Conservation (phyloP, 805 yeast species). For the Isabelozyma heimii region DNA sequence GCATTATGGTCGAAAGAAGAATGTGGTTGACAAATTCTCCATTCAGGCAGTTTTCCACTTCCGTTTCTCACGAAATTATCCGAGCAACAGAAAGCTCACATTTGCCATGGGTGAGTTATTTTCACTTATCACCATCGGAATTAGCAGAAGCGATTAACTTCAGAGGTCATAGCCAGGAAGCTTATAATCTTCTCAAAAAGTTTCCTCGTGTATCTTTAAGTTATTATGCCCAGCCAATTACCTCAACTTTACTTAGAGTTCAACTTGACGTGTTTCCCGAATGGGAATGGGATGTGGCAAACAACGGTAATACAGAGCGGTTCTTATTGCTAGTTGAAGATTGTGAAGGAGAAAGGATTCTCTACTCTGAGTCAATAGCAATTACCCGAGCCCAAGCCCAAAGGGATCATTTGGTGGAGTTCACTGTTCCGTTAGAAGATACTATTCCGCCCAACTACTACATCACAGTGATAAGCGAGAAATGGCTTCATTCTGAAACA, state of each 20-base stretch:
- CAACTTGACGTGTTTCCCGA: slow-evolving; percentile 66
- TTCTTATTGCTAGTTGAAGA: slow-evolving; percentile 79
- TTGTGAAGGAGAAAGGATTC: slow-evolving; percentile 71
- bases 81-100: slow-evolving; percentile 74
- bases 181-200: slow-evolving; percentile 57
- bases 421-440: slow-evolving; percentile 57
- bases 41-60: slow-evolving; percentile 69
- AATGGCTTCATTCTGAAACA: slow-evolving; percentile 77
- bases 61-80: slow-evolving; percentile 70
- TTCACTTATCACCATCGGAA: slow-evolving; percentile 68
- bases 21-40: slow-evolving; percentile 88
- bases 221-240: slow-evolving; percentile 72
- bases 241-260: slow-evolving; percentile 63
- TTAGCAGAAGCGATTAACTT: slow-evolving; percentile 79
- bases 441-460: slow-evolving; percentile 71
- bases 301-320: slow-evolving; percentile 65
- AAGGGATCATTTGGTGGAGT: slow-evolving; percentile 57
- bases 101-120: slow-evolving; percentile 79
- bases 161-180: slow-evolving; percentile 60
- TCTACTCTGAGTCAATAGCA: slow-evolving; percentile 55
- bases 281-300: slow-evolving; percentile 70
- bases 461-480: slow-evolving; percentile 70
- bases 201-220: slow-evolving; percentile 69
- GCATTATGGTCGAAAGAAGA: slow-evolving; percentile 77
- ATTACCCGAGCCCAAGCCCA: slow-evolving; percentile 50